Base-by-base conservation (phyloP, 176 grass and related monocot genomes). In the Hyparrhenia diplandra region DNA sequence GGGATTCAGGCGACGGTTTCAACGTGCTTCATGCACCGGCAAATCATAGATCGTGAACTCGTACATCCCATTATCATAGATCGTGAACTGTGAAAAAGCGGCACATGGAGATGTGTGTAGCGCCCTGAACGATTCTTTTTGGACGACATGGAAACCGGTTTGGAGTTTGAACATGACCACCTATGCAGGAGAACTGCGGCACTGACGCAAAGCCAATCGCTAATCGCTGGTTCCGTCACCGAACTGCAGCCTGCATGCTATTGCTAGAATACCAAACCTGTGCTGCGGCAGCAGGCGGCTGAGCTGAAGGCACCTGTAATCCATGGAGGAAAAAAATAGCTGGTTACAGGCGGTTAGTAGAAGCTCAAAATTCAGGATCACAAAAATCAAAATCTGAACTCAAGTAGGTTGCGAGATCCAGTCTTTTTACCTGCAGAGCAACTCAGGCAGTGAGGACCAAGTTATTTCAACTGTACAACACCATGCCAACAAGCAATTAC, bases 361-460 rank as follows among this genome's bases (percentile, higher is more conserved):
- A 80, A 84, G 36, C 68, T 79, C 68, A 74, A 66, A 83, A 35
- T 5, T 46, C 3, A 46, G 43, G 13, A 46, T 46, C 0, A 16
- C n/a, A 5, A 46, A 62, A 46, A 17, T 37, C 4, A 51, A 61
- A 36, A 17, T 69, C 1, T 45, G 18, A 59, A 67, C 8, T 40
- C 47, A 40, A 25, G 10, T 21, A 52, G 40, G 55, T 68, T 51
- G 75, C 2, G 23, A 24, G 34, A 69, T 40, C 30, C 57, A 51
- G 5, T 35, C 29, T 20, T 28, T 60, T 60, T 88, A 75, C 52
- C 82, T 64, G 73, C 41, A 62, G 66, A 69, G 70, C 63, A 64
- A 17, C 59, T 62, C 34, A 3, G 69, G 69, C 69, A 8, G 16
- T 72, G 16, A n/a, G 81, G 31, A 13, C 17, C n/a, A n/a, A 36